Evolutionary conservation across 495 filamentous ascomycete genomes (phyloP).

Genomic region (Aspergillus nanangensis): DNA sequence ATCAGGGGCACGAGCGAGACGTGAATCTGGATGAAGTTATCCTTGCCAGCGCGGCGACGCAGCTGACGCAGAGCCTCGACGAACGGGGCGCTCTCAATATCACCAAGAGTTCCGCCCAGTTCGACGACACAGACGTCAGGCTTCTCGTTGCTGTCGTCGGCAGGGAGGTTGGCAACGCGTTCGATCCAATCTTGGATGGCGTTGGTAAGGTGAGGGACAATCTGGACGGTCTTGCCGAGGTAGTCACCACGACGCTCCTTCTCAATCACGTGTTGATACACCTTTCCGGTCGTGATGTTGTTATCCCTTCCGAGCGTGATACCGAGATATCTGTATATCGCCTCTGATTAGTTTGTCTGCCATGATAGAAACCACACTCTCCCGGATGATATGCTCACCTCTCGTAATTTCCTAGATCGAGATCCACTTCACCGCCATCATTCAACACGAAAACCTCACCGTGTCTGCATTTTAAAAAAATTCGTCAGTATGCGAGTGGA

Average conservation of each 20-base stretch:
- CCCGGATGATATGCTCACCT: too few relatives aligned
- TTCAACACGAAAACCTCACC: constrained; percentile 72
- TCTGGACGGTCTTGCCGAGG: constrained; percentile 87
- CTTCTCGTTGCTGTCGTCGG: constrained; percentile 75
- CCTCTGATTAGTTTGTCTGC: too few relatives aligned
- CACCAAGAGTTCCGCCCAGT: constrained; percentile 72
- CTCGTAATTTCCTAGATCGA: constrained; percentile 97
- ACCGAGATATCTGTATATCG: too few relatives aligned
- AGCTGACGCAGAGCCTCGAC: constrained; percentile 83
- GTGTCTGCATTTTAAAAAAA: constrained; percentile 41
- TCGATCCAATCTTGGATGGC: constrained; percentile 92
- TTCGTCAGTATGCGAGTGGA: constrained; percentile 2
- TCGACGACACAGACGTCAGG: constrained; percentile 86
- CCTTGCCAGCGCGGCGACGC: constrained; percentile 62
- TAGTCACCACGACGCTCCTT: constrained; percentile 78
- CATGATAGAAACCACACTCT: too few relatives aligned
- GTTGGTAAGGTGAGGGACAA: constrained; percentile 87
- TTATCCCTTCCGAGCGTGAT: constrained; percentile 71
- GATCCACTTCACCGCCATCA: constrained; percentile 79
- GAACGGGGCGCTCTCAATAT: constrained; percentile 90
- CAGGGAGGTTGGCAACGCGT: constrained; percentile 78
- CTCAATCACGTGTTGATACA: constrained; percentile 83
- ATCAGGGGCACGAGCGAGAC: constrained; percentile 75
- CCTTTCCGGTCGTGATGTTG: constrained; percentile 95
- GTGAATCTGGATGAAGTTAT: constrained; percentile 83